Base-by-base conservation (phyloP, 1,284 basidiomycete genomes). In the Tilletia caries region DNA sequence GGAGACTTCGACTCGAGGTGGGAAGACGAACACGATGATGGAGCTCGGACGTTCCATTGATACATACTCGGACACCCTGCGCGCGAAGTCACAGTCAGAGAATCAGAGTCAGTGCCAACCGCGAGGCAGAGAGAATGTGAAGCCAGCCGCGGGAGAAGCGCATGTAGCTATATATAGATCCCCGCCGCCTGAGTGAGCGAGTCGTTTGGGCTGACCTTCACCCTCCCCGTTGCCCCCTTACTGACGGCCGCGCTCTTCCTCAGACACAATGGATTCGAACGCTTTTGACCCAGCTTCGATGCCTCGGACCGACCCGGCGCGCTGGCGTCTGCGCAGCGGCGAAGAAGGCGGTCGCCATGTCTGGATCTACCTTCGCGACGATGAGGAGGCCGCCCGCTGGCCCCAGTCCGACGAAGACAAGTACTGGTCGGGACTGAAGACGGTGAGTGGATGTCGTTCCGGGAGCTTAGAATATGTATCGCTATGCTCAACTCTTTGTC, bases 361-460 rank as follows among this genome's bases (percentile, higher is more conserved):
- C 1, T 83, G 81, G 81, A 76, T 77, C 71, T 83, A 81, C 65
- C 73, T 82, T 15, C 70, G 72, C 58, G 73, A 73, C 29, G 76
- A 79, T 33, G 65, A 46, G 15, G 73, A 79, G 46, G 70, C 64
- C 50, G 48, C 67, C 32, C 64, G 65, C 0, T 81, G 79, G 80
- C 79, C 78, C 1, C 81, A 83, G 68, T 74, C 77, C 32, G 68
- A 74, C 52, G 77, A 81, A 67, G 81, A 83, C 75, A 79, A 75
- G 64, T 82, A 80, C 73, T 82, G 80, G 80, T 76, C 82, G 62
- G 81, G 81, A 33, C 75, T 83, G 32, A 66, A 70, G 23, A 73
- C 74, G n/a, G 74, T 72, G 65, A 60, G 70, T 70, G 50, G 5
- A 23, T 41, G 37, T 10, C 15, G 10, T 41, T 41, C 10, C 37